Evolutionary conservation across 805 yeast genomes (phyloP).

Genomic region (Starmerella stigmatis): DNA sequence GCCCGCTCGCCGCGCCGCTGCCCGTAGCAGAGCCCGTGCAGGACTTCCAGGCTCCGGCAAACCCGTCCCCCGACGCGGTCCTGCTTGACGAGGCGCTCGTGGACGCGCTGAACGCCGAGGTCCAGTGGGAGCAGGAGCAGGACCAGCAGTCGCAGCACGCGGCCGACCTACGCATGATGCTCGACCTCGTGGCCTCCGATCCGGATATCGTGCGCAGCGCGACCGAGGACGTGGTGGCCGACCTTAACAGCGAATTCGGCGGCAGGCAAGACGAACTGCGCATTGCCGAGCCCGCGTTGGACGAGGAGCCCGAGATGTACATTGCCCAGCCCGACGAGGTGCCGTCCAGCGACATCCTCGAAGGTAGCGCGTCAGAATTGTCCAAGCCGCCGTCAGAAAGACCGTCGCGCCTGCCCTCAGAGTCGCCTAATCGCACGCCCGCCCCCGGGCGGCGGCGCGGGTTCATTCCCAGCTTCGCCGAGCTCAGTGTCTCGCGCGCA

Average conservation of each 20-base stretch:
- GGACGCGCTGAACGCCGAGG: slow-evolving; percentile 5
- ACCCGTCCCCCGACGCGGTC: slow-evolving; percentile 2
- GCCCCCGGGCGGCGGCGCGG: slow-evolving; percentile 13
- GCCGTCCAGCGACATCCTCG: slow-evolving; percentile 3
- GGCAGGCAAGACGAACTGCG: too few relatives aligned
- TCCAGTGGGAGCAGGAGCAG: slow-evolving; percentile 5
- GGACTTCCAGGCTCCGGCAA: not conserved
- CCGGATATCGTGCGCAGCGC: slow-evolving; percentile 2
- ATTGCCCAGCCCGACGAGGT: not conserved
- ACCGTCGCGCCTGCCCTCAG: not conserved
- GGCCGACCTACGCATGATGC: slow-evolving; percentile 2
- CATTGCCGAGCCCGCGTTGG: not conserved
- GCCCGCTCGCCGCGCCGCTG: too few relatives aligned
- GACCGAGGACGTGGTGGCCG: not conserved
- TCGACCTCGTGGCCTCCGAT: not conserved
- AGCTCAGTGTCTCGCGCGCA: slow-evolving; percentile 15
- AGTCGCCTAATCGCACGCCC: not conserved
- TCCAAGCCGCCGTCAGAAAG: not conserved
- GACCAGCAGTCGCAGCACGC: slow-evolving; percentile 2
- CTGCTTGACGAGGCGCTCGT: slow-evolving; percentile 5
- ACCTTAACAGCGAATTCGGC: not conserved
- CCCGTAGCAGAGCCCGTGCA: not conserved
- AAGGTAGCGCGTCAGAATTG: slow-evolving; percentile 1
- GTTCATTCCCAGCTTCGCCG: slow-evolving; percentile 19
- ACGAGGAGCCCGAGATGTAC: not conserved